These are phyloP conservation scores for Phoenix dactylifera DNA, from an alignment of 176 grass and related monocot genomes.

Conservation along the genomic window DNA sequence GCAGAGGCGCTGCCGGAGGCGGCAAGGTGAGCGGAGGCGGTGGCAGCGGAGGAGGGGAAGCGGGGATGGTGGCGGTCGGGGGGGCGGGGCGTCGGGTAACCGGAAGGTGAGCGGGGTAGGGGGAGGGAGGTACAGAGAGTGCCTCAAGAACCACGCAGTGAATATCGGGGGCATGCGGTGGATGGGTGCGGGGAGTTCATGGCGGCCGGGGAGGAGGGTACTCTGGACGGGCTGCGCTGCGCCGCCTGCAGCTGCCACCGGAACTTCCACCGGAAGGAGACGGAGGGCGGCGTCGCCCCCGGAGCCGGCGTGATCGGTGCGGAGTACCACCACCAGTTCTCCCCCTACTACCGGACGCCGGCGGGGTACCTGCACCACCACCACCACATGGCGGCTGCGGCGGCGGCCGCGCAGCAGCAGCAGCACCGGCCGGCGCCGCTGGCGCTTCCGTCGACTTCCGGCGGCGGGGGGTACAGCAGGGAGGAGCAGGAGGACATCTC, in stretches of 20 bases:
- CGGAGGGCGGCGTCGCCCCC: too few relatives aligned
- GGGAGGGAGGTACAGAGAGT: constrained; percentile 39
- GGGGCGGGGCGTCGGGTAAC: neutral
- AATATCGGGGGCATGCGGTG: too few relatives aligned
- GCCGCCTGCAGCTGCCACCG: too few relatives aligned
- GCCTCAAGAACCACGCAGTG: too few relatives aligned
- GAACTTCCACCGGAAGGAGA: too few relatives aligned
- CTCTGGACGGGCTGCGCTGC: too few relatives aligned
- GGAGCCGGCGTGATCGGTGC: too few relatives aligned
- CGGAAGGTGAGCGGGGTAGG: neutral
- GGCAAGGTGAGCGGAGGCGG: neutral
- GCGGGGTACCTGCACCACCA: constrained; percentile 60
- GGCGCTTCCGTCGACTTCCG: constrained; percentile 61
- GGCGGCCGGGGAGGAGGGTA: too few relatives aligned
- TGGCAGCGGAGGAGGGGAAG: neutral
- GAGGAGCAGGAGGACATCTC: constrained; percentile 54
- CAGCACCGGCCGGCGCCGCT: constrained; percentile 19
- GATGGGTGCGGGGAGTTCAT: too few relatives aligned
- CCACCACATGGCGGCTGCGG: constrained; percentile 22
- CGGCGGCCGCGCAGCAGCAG: constrained; percentile 17
- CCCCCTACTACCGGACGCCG: constrained; percentile 68
- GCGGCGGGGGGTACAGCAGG: constrained; percentile 23
- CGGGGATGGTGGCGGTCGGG: neutral
- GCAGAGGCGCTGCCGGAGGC: constrained; percentile 6
- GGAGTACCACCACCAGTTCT: constrained; percentile 64